Evolutionary conservation across 1,284 basidiomycete genomes (phyloP).

Genomic region (Cutaneotrichosporon cyanovorans): DNA sequence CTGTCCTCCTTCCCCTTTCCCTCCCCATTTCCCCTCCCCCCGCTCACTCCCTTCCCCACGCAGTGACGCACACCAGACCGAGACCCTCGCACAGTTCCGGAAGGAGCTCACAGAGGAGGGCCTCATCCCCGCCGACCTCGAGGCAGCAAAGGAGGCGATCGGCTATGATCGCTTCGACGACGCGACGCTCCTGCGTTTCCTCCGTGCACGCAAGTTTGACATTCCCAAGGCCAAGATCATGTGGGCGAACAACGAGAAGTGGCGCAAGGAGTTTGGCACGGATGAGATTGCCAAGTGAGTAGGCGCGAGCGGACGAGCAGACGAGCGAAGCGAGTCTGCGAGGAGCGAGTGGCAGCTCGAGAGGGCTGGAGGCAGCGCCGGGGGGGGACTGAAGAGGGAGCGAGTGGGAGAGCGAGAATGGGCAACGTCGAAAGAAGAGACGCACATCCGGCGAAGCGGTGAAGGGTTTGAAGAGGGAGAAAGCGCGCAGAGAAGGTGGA

Average conservation of each 20-base stretch:
- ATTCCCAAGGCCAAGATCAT: constrained; percentile 72
- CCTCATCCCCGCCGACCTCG: constrained; percentile 36
- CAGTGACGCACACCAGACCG: constrained; percentile 56
- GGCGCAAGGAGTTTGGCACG: constrained; percentile 82
- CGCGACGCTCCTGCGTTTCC: constrained; percentile 71
- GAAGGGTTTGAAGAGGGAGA: too few species aligned
- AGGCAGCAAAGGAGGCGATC: constrained; percentile 31
- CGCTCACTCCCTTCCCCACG: not conserved
- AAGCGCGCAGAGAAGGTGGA: too few species aligned
- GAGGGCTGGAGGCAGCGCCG: too few species aligned
- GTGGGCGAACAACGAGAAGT: constrained; percentile 75
- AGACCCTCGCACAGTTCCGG: constrained; percentile 65
- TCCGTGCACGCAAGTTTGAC: constrained; percentile 91
- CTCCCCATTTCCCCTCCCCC: not conserved
- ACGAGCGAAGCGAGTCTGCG: not conserved
- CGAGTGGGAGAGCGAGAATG: too few species aligned
- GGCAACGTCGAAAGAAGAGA: too few species aligned
- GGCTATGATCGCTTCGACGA: constrained; percentile 68
- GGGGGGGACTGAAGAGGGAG: too few species aligned
- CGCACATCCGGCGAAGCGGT: too few species aligned
- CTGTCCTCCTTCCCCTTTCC: not conserved
- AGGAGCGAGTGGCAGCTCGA: too few species aligned
- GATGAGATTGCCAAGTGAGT: constrained; percentile 77
- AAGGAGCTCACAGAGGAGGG: constrained; percentile 51
- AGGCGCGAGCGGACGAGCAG: not conserved